Percentiles rank a stretch among this genome's conserved stretches.
Conservation (phyloP, 2,329 filamentous ascomycete species). For the Penicillium occitanis region DNA sequence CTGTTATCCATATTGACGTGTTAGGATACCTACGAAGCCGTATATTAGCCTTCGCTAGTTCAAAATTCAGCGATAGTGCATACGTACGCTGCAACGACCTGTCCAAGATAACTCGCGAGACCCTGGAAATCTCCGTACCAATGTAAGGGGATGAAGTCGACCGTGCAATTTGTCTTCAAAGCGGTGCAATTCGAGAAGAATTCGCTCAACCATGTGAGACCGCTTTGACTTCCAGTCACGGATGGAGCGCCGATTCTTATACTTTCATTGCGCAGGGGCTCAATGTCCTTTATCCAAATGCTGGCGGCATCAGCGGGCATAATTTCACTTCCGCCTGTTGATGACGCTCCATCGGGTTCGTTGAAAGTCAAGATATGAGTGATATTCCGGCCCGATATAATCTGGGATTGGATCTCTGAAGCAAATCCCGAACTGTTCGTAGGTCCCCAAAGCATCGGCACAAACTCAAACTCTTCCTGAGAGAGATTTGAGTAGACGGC, state of each 20-base stretch:
- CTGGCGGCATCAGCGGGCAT: slow-evolving; percentile 15
- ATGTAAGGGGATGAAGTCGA: slow-evolving; percentile 19
- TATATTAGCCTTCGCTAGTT: background rate
- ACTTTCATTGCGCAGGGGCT: slow-evolving; percentile 10
- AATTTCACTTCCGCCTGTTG: slow-evolving; percentile 18
- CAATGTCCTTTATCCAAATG: slow-evolving; percentile 19
- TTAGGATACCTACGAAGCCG: slow-evolving; percentile 15
- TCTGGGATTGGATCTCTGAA: slow-evolving; percentile 11
- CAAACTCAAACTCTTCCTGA: slow-evolving; percentile 18
- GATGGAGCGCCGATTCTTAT: slow-evolving; percentile 15
- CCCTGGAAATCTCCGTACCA: slow-evolving; percentile 21
- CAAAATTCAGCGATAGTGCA: background rate
- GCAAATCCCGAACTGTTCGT: slow-evolving; percentile 17
- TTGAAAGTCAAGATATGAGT: slow-evolving; percentile 21
- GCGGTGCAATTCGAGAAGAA: slow-evolving; percentile 19
- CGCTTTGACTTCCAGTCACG: slow-evolving; percentile 17
- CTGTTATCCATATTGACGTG: slow-evolving; percentile 19
- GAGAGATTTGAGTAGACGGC: slow-evolving; percentile 16
- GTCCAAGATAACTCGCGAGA: slow-evolving; percentile 17
- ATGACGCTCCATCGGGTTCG: slow-evolving; percentile 18
- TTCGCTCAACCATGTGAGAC: slow-evolving; percentile 17
- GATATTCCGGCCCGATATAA: slow-evolving; percentile 14
- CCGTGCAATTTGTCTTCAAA: slow-evolving; percentile 17
- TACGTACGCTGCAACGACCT: slow-evolving; percentile 19
- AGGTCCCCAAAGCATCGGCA: slow-evolving; percentile 21